phyloP scores from a whole-genome alignment of 2,329 filamentous ascomycete genomes.

The Emydomyces testavorans region DNA sequence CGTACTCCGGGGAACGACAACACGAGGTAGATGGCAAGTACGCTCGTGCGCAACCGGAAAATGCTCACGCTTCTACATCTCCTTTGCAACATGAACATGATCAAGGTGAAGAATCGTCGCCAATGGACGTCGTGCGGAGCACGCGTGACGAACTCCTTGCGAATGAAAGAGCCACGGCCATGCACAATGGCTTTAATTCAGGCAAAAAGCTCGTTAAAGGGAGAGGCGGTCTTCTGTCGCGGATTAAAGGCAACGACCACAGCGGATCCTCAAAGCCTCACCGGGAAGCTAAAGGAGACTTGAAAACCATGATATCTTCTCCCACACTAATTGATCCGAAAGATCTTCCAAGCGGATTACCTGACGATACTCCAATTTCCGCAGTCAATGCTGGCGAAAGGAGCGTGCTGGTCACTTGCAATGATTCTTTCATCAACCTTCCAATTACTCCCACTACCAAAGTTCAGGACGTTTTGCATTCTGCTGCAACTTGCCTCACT shows the following conservation, averaged over 20 bases:
- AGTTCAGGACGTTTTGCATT: conserved; percentile 58
- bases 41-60: not conserved
- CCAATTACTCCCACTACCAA: conserved; percentile 64
- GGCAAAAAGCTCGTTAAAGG: conserved; percentile 10
- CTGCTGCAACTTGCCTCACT: conserved; percentile 52
- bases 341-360: conserved; percentile 31
- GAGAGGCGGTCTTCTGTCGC: conserved; percentile 13
- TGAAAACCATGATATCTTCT: conserved; percentile 20
- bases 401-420: conserved; percentile 61
- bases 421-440: conserved; percentile 57
- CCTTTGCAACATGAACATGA: conserved; percentile 5
- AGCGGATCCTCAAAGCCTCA: conserved; percentile 7
- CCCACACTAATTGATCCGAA: conserved; percentile 16
- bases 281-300: conserved; percentile 10
- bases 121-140: conserved; percentile 3
- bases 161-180: conserved; percentile 12
- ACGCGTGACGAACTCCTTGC: conserved; percentile 15
- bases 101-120: not conserved
- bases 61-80: conserved; percentile 1
- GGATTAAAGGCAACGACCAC: conserved; percentile 10
- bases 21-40: not conserved
- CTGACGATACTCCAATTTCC: conserved; percentile 64
- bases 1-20: not conserved
- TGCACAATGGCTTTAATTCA: conserved; percentile 7
- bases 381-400: conserved; percentile 70